These are phyloP conservation scores for Limonium bicolor DNA, from an alignment of 148 eudicot genomes.

Conservation along the genomic window DNA sequence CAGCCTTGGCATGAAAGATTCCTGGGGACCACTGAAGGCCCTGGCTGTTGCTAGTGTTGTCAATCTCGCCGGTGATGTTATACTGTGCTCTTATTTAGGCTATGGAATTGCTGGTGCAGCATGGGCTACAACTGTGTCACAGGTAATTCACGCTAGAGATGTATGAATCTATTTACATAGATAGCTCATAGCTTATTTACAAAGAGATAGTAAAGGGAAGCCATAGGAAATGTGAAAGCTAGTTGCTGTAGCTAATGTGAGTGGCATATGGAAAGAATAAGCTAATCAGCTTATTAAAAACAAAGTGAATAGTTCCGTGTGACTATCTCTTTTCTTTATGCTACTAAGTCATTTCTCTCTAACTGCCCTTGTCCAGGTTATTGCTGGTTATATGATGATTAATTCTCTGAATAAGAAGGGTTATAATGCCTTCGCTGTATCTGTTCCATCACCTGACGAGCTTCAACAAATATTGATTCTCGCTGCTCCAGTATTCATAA, in stretches of 20 bases:
- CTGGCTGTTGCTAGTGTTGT: constrained; percentile 72
- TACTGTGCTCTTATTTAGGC: constrained; percentile 54
- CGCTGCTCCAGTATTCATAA: constrained; percentile 82
- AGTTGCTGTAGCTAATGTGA: constrained; percentile 73
- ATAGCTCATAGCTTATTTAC: constrained; percentile 3
- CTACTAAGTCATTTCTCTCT: too few species aligned
- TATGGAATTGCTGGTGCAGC: constrained; percentile 97
- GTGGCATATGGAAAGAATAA: constrained; percentile 56
- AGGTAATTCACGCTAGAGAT: constrained; percentile 21
- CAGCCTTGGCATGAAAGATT: constrained; percentile 99
- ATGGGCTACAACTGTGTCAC: constrained; percentile 93
- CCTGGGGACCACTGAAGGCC: constrained; percentile 97
- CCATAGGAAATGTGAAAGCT: too few species aligned
- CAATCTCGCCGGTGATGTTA: constrained; percentile 66
- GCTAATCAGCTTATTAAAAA: too few species aligned
- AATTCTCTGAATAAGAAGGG: constrained; percentile 70
- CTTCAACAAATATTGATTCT: constrained; percentile 50
- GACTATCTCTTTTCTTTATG: constrained; percentile 42
- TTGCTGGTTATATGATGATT: constrained; percentile 87
- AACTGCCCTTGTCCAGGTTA: too few species aligned
- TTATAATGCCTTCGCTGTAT: constrained; percentile 53
- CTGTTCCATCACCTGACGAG: constrained; percentile 53
- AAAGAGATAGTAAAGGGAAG: too few species aligned
- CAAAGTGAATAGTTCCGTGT: constrained; percentile 85
- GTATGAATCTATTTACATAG: neutral